phyloP scores from a whole-genome alignment of 208 protist genomes.

The Crithidia thermophila region DNA sequence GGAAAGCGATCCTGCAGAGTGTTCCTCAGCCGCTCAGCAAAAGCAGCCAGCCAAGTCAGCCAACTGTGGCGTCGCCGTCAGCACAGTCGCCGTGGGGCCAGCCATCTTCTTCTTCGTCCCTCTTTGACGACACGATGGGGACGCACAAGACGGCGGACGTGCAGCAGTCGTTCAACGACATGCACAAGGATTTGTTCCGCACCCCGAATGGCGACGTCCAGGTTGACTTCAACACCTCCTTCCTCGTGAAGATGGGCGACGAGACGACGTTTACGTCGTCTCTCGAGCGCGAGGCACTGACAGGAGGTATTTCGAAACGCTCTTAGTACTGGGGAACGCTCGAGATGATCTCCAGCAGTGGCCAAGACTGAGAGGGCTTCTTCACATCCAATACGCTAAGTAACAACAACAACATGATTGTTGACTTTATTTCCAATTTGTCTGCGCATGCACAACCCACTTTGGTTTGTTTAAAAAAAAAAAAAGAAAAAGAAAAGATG shows the following conservation, averaged over 20 bases:
- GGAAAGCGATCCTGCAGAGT: conserved; percentile 11
- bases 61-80: background rate
- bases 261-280: conserved; percentile 72
- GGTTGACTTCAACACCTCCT: conserved; percentile 63
- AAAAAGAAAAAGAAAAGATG: too few relatives aligned
- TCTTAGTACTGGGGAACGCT: background rate
- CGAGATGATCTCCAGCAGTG: background rate
- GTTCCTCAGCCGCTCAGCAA: conserved; percentile 3
- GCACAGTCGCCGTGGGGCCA: conserved; percentile 9
- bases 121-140: conserved; percentile 28
- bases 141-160: background rate
- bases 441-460: too few relatives aligned
- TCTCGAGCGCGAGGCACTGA: conserved; percentile 46
- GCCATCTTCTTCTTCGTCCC: conserved; percentile 19
- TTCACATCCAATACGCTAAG: too few relatives aligned
- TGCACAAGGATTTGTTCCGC: conserved; percentile 34
- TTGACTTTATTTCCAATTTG: too few relatives aligned
- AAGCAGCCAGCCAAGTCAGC: background rate
- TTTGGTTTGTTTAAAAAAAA: too few relatives aligned
- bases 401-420: too few relatives aligned
- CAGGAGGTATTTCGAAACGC: conserved; percentile 24
- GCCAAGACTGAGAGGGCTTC: background rate
- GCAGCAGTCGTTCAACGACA: conserved; percentile 23
- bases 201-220: conserved; percentile 9
- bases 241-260: conserved; percentile 83